Conservation (phyloP, 495 filamentous ascomycete species). For the Penicillium samsonianum region DNA sequence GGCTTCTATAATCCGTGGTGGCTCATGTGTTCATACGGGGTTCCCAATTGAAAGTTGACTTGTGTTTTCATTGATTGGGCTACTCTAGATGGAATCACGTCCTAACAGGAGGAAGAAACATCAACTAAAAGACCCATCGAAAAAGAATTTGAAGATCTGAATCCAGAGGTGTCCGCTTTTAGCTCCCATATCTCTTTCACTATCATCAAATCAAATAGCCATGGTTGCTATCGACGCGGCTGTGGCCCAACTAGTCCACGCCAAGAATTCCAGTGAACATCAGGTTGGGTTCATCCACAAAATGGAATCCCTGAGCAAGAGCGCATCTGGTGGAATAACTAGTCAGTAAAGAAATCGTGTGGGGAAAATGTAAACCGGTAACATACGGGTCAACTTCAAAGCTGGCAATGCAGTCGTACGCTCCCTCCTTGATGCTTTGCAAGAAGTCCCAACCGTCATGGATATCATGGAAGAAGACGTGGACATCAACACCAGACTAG, state of each 20-base stretch:
- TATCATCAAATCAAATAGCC: not conserved
- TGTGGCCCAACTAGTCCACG: not conserved
- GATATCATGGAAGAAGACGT: conserved; percentile 47
- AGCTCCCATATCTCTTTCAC: not conserved
- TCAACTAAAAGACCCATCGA: not conserved
- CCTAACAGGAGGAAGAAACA: not conserved
- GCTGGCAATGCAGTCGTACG: conserved; percentile 31
- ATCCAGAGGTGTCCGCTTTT: not conserved
- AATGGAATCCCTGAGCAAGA: conserved; percentile 1
- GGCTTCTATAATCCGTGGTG: not conserved
- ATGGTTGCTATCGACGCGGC: not conserved
- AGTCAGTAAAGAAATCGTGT: not conserved
- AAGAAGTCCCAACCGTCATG: conserved; percentile 41
- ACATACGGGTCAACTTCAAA: conserved; percentile 50
- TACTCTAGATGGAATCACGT: conserved; percentile 1
- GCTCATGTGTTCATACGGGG: not conserved
- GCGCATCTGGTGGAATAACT: not conserved
- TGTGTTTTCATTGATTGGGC: not conserved
- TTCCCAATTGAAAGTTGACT: not conserved
- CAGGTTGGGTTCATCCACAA: conserved; percentile 8
- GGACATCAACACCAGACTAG: conserved; percentile 15
- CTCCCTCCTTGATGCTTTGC: not conserved
- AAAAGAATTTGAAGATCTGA: not conserved
- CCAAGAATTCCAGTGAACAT: not conserved
- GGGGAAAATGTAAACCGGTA: not conserved